A percentile compares a stretch with the other conserved stretches of the same genome.
phyloP scores from a whole-genome alignment of 2,329 filamentous ascomycete genomes.

The Aspergillus puulaauensis region DNA sequence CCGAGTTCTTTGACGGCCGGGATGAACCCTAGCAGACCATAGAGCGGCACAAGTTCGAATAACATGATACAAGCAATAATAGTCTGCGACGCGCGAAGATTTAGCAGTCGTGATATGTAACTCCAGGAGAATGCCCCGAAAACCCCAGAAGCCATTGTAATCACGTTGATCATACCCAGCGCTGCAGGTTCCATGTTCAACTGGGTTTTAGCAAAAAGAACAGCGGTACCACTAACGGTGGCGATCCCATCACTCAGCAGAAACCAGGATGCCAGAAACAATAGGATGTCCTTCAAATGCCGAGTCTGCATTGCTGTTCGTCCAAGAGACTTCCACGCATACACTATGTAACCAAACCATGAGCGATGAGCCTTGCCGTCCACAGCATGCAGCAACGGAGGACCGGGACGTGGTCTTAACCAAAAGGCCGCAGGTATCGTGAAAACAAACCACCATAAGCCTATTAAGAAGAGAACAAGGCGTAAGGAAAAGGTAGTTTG shows the following conservation, averaged over 20 bases:
- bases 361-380: constrained; percentile 43
- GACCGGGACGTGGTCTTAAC: constrained; percentile 84
- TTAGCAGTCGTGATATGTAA: constrained; percentile 67
- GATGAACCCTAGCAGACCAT: constrained; percentile 84
- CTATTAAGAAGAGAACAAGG: constrained; percentile 82
- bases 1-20: constrained; percentile 74
- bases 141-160: constrained; percentile 80
- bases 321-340: constrained; percentile 84
- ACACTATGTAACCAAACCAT: constrained; percentile 71
- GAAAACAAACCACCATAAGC: constrained; percentile 90
- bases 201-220: constrained; percentile 92
- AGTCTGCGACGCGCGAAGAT: constrained; percentile 76
- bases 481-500: constrained; percentile 84
- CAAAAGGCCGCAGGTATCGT: constrained; percentile 85
- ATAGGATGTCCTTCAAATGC: constrained; percentile 72
- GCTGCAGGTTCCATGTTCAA: constrained; percentile 86
- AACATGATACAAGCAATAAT: constrained; percentile 88
- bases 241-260: constrained; percentile 91
- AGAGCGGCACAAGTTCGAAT: constrained; percentile 90
- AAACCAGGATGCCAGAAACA: constrained; percentile 92
- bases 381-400: constrained; percentile 60
- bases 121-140: constrained; percentile 89
- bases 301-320: constrained; percentile 75
- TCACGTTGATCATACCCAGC: constrained; percentile 88
- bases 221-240: constrained; percentile 89